Conservation (phyloP, 768 basidiomycete genomes). For the Cantharellus anzutake region DNA sequence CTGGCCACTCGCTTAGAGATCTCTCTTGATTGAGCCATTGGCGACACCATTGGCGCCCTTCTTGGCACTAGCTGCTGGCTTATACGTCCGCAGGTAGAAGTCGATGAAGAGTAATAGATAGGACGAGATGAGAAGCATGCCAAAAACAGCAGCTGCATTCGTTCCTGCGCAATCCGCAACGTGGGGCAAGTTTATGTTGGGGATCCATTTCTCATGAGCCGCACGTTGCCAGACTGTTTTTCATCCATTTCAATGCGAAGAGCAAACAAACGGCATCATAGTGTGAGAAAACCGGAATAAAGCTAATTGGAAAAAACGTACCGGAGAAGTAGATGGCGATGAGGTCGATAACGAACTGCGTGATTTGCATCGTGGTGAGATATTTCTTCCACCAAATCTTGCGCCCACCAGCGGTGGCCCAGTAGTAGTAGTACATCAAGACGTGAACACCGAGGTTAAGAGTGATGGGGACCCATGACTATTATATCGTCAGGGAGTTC, state of each 20-base stretch:
- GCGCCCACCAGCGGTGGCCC: conserved; percentile 90
- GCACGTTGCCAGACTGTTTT: not conserved
- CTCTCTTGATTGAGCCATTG: not conserved
- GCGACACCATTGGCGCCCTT: not conserved
- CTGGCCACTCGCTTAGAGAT: no score
- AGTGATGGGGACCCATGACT: conserved; percentile 93
- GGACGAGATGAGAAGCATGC: conserved; percentile 70
- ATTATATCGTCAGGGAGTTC: not conserved
- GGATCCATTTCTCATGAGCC: not conserved
- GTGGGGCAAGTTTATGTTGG: conserved; percentile 29
- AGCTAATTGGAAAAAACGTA: conserved; percentile 25
- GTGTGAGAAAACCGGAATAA: not conserved
- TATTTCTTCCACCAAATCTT: conserved; percentile 99
- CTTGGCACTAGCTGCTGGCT: not conserved
- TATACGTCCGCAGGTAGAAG: conserved; percentile 43
- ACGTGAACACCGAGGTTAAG: conserved; percentile 90
- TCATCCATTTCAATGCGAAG: no score
- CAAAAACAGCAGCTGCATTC: conserved; percentile 73
- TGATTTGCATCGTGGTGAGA: conserved; percentile 89
- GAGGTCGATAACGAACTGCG: conserved; percentile 87
- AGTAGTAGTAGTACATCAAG: conserved; percentile 99
- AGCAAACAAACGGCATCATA: not conserved
- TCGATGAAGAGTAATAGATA: conserved; percentile 94
- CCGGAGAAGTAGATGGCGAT: conserved; percentile 88
- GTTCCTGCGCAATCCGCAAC: conserved; percentile 75